Conservation (phyloP, 2,329 filamentous ascomycete species). For the Bipolaris oryzae region DNA sequence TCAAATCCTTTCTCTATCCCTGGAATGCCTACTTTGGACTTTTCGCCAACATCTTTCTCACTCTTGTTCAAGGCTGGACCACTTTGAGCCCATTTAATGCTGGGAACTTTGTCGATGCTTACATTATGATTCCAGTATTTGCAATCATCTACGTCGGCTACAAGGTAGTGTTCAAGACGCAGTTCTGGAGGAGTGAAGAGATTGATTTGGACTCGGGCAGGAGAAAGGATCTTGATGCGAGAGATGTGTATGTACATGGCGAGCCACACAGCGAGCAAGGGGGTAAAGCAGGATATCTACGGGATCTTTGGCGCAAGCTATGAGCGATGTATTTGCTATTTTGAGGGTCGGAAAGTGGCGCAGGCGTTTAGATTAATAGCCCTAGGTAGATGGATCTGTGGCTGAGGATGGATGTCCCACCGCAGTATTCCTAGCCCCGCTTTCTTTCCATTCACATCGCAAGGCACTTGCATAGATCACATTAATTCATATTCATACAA, state of each 20-base stretch:
- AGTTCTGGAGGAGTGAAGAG: conserved; percentile 43
- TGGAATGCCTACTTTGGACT: conserved; percentile 59
- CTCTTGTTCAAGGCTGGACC: conserved; percentile 61
- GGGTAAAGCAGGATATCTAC: conserved; percentile 17
- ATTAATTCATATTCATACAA: not conserved
- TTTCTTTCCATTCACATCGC: not conserved
- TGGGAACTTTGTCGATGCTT: conserved; percentile 60
- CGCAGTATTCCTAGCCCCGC: not conserved
- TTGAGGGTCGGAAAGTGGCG: no score
- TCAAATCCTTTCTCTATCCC: conserved; percentile 55
- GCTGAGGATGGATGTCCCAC: not conserved
- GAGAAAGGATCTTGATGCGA: conserved; percentile 46
- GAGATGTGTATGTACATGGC: conserved; percentile 18
- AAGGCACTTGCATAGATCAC: not conserved
- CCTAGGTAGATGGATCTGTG: not conserved
- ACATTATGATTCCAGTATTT: conserved; percentile 60
- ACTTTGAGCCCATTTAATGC: conserved; percentile 59
- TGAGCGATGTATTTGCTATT: not conserved
- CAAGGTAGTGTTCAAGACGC: conserved; percentile 53
- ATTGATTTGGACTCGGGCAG: conserved; percentile 49
- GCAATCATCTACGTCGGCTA: conserved; percentile 54
- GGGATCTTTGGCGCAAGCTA: conserved; percentile 19
- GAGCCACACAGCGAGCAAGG: conserved; percentile 6
- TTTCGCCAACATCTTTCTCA: conserved; percentile 57
- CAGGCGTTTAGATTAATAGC: not conserved